Percentiles rank a stretch among this genome's conserved stretches.
These are phyloP conservation scores for Auriculariales sp. DNA, from an alignment of 768 basidiomycete genomes.

Conservation along the genomic window DNA sequence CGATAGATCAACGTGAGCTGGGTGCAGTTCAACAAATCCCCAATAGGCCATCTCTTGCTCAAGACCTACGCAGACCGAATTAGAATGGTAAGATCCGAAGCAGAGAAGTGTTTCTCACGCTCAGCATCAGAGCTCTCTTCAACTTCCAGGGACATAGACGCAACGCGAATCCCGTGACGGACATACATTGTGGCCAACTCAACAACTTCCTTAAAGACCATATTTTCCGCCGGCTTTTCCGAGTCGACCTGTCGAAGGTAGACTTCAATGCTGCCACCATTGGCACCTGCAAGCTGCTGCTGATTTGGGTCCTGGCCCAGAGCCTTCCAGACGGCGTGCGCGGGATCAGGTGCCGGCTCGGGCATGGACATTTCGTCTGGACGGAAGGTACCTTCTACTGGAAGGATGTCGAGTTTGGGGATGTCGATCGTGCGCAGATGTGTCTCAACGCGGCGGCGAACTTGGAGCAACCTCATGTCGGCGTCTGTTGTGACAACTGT, in stretches of 20 bases:
- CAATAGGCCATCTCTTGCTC: constrained; percentile 73
- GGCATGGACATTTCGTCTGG: background rate
- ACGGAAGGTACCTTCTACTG: too few relatives aligned
- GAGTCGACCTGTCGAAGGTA: background rate
- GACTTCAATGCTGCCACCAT: background rate
- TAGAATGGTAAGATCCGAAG: background rate
- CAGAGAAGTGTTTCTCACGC: constrained; percentile 23
- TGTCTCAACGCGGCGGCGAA: constrained; percentile 33
- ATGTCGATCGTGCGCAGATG: constrained; percentile 21
- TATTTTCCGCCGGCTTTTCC: too few relatives aligned
- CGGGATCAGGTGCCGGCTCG: background rate
- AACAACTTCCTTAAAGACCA: too few relatives aligned
- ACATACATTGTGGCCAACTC: constrained; percentile 4
- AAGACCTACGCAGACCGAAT: constrained; percentile 28
- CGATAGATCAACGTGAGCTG: constrained; percentile 51
- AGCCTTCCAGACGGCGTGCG: too few relatives aligned
- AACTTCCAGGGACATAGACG: background rate
- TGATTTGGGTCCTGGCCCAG: too few relatives aligned
- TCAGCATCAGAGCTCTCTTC: constrained; percentile 19
- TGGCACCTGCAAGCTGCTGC: background rate
- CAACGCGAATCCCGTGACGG: constrained; percentile 4
- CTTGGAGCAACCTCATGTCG: constrained; percentile 39
- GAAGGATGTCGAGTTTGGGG: background rate
- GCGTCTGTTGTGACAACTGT: constrained; percentile 46
- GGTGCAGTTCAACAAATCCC: constrained; percentile 67